Base-by-base conservation (phyloP, 164 flowering plant genomes). In the Aristolochia californica region DNA sequence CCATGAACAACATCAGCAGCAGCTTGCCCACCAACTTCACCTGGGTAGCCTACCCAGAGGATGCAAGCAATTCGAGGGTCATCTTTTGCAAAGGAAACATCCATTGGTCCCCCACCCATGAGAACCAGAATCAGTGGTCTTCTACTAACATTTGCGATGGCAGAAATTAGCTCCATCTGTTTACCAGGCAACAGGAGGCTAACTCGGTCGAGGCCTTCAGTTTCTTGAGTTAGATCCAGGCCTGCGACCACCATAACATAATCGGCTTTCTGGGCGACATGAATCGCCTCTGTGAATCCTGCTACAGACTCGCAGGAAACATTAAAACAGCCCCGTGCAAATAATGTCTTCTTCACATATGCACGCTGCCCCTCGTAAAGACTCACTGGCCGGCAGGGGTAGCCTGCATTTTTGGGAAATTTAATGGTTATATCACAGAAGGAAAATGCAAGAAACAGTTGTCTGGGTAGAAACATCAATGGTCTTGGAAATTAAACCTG, bases 41-140 rank as follows among this genome's bases (percentile, higher is more conserved):
- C 97, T 26, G 97, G 98, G 75, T 89, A 89, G 5, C 97, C 97
- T 52, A 85, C 76, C 98, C 98, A 93, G 11, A 89, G 66, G 66
- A 93, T 87, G 79, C 95, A 78, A 0, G 82, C 88, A 25, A 93
- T 73, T 44, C 62, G 56, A 15, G 82, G 74, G 59, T 89, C 77
- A 17, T 53, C 62, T 56, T 81, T 62, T 8, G 88, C 91, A 49
- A 89, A 87, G 7, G 94, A 82, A 10, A 93, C 74, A 64, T 93
- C 98, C 56, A 93, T 59, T 0, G 98, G 96, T 16, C 98, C 98
- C 1, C 97, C 97, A 40, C 97, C 94, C 43, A 79, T 80, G 57
- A 94, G 88, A 61, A 87, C 79, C 55, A 90, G 72, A 50, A 90
- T 58, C 43, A 87, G 5, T 5, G 95, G 99, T 60, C 70, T 80